These are phyloP conservation scores for Debaryomyces castellii DNA, from an alignment of 805 yeast species.

Conservation along the genomic window DNA sequence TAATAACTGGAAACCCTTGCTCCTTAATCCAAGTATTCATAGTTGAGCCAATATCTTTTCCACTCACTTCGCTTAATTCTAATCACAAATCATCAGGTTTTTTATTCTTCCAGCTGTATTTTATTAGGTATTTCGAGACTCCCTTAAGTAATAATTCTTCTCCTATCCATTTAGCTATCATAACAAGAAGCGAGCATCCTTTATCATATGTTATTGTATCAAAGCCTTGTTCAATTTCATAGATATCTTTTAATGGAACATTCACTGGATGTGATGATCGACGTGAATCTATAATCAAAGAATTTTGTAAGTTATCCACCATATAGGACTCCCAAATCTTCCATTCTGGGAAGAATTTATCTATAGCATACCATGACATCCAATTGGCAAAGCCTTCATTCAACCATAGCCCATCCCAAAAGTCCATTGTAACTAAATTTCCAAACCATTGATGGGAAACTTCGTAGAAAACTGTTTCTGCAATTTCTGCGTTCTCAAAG, in stretches of 20 bases:
- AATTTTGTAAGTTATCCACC: constrained; percentile 73
- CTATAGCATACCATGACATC: constrained; percentile 86
- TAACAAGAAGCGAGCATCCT: constrained; percentile 79
- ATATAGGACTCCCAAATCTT: constrained; percentile 85
- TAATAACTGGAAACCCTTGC: constrained; percentile 74
- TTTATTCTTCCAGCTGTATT: constrained; percentile 77
- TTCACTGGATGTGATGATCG: constrained; percentile 86
- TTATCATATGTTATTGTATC: constrained; percentile 82
- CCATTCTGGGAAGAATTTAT: constrained; percentile 78
- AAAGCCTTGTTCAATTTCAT: constrained; percentile 79
- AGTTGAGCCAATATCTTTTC: constrained; percentile 67
- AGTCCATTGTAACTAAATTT: constrained; percentile 85
- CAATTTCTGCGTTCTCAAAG: constrained; percentile 72
- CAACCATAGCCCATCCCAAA: constrained; percentile 90
- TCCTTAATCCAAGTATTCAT: constrained; percentile 83
- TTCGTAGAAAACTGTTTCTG: constrained; percentile 86
- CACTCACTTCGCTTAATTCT: constrained; percentile 66
- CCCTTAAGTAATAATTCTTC: constrained; percentile 76
- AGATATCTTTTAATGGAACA: constrained; percentile 75
- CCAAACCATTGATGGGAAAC: constrained; percentile 94
- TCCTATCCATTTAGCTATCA: constrained; percentile 79
- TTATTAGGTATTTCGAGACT: constrained; percentile 72
- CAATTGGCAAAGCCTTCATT: constrained; percentile 90
- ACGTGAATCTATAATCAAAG: constrained; percentile 71
- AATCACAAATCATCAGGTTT: constrained; percentile 76